Conservation (phyloP, 768 basidiomycete genomes). For the Collybia nuda region DNA sequence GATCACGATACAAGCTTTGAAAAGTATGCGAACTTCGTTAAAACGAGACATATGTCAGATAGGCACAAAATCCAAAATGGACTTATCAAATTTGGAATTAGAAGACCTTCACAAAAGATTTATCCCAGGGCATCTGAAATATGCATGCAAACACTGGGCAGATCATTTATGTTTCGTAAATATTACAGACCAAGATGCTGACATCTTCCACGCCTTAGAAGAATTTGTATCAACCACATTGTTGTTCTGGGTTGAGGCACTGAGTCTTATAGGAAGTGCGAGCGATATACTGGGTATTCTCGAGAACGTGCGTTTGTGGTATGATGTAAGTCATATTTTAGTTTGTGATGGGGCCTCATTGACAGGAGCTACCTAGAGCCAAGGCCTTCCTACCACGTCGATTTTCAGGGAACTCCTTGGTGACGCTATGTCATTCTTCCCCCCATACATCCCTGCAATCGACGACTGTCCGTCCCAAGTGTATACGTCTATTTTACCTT, state of each 20-base stretch:
- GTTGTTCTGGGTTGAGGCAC: not conserved
- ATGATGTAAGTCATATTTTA: not conserved
- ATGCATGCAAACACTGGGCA: slow-evolving; percentile 12
- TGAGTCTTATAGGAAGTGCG: not conserved
- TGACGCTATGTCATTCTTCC: not conserved
- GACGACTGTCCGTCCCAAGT: not conserved
- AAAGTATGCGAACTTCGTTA: slow-evolving; percentile 9
- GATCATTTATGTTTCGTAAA: slow-evolving; percentile 8
- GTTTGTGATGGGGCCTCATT: too few species aligned
- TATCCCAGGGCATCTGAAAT: slow-evolving; percentile 8
- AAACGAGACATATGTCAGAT: slow-evolving; percentile 12
- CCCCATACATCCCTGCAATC: not conserved
- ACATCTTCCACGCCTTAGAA: not conserved
- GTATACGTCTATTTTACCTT: not conserved
- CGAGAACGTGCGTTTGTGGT: not conserved
- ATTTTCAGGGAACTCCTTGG: not conserved
- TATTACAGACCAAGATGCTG: not conserved
- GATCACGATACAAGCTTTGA: slow-evolving; percentile 6
- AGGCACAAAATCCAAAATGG: slow-evolving; percentile 7
- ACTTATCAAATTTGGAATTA: not conserved
- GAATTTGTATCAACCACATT: not conserved
- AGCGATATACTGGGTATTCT: not conserved
- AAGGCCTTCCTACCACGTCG: not conserved
- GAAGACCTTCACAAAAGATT: not conserved
- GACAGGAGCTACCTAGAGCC: too few species aligned